Base-by-base conservation (phyloP, 352 stramenopile species). In the Paralagenidium karlingii region DNA sequence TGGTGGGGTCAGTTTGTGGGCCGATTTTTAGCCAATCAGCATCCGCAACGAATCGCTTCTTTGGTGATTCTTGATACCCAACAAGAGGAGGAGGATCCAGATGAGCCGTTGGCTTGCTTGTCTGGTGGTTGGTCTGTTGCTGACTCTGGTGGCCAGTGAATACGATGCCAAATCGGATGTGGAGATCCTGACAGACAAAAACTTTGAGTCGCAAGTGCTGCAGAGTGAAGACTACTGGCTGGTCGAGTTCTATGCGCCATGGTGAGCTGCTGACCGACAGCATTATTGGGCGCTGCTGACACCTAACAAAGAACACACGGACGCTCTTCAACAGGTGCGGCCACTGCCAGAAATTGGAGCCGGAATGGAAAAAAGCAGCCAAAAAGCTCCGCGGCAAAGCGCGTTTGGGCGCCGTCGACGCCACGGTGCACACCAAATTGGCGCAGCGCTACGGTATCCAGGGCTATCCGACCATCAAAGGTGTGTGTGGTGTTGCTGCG, bases 191-290 rank as follows among this genome's bases (percentile, higher is more conserved):
- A 86, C 71, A 25, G 69, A 82, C 11, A 71, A 84, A 46, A 89
- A 86, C 52, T 89, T 86, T 49, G 69, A 89, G 44, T 78, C 82
- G 39, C 62, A 82, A 32, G 71, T 89, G 42, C 63, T 89, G 30
- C 55, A 85, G 42, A 87, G 76, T 41, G 44, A 43, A 3, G 75
- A 86, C 51, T 84, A 85, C 37, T 96, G 83, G 82, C 57, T 96
- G 28, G 86, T 96, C 27, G 82, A 96, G 52, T 97, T 97, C 57
- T 94, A 94, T 47, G 87, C 87, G 13, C 87, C 84, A 24, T 97
- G 84, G 84, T 77, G 30, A 8, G 48, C n/a, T n/a, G n/a, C n/a
- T n/a, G n/a, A n/a, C n/a, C n/a, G n/a, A n/a, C n/a, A n/a, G n/a
- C n/a, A n/a, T n/a, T n/a, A n/a, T n/a, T n/a, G n/a, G n/a, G n/a